Conservation (phyloP, 2,329 filamentous ascomycete genomes). For the Karstenula rhodostoma region DNA sequence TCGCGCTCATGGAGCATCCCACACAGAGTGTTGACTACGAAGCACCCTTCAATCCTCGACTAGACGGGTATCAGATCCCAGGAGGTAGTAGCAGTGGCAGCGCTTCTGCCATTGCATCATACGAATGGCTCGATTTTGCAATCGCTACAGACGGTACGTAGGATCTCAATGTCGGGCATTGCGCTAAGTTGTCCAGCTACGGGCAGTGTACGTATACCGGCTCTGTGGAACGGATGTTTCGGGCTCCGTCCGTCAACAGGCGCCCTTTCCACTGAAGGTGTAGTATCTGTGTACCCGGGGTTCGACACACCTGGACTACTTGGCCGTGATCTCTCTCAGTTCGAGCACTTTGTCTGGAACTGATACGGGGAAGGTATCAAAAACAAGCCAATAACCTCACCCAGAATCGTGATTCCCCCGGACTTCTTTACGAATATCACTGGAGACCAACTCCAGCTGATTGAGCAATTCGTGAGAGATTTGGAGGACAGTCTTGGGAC, state of each 20-base stretch:
- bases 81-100: conserved; percentile 19
- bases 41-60: conserved; percentile 35
- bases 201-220: conserved; percentile 28
- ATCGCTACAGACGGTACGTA: conserved; percentile 46
- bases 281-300: conserved; percentile 19
- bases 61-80: conserved; percentile 30
- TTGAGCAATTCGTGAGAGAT: neutral
- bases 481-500: neutral
- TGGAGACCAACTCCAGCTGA: neutral
- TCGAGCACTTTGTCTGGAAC: conserved; percentile 17
- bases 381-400: neutral
- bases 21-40: conserved; percentile 15
- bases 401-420: neutral
- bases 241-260: conserved; percentile 24
- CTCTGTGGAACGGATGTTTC: conserved; percentile 29
- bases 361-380: conserved; percentile 22
- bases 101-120: conserved; percentile 14
- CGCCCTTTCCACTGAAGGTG: conserved; percentile 19
- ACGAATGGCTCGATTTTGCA: conserved; percentile 22
- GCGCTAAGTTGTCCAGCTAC: conserved; percentile 14
- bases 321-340: conserved; percentile 18
- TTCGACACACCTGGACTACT: conserved; percentile 24
- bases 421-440: neutral
- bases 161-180: neutral
- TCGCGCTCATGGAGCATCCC: conserved; percentile 39